Percentiles rank a stretch among this genome's conserved stretches.
Evolutionary conservation across 441 rosid genomes (phyloP).

Genomic region (Manihot esculenta): DNA sequence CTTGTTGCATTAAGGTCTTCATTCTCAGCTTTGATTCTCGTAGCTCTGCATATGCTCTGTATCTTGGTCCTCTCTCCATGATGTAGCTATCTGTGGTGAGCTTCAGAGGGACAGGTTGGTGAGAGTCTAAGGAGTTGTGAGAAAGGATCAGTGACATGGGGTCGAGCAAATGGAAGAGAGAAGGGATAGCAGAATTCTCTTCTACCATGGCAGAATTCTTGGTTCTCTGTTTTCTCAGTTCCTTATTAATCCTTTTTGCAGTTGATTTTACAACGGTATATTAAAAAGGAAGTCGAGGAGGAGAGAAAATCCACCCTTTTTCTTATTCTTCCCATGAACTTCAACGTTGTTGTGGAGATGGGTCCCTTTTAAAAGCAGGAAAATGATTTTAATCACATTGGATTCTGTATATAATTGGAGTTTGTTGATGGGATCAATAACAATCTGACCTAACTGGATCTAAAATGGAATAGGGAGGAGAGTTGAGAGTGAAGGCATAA

Average conservation of each 20-base stretch:
- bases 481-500: too few species aligned
- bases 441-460: too few species aligned
- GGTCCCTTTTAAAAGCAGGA: constrained; percentile 3
- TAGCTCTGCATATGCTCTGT: constrained; percentile 59
- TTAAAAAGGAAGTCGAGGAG: too few species aligned
- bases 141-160: constrained; percentile 63
- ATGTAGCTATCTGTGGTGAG: constrained; percentile 41
- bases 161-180: constrained; percentile 40
- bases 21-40: constrained; percentile 60
- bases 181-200: constrained; percentile 32
- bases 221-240: background rate
- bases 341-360: constrained; percentile 29
- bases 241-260: background rate
- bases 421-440: background rate
- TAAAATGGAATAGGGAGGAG: too few species aligned
- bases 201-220: constrained; percentile 48
- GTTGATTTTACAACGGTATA: constrained; percentile 47
- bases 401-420: constrained; percentile 12
- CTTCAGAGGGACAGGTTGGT: constrained; percentile 40
- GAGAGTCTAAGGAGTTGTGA: constrained; percentile 39
- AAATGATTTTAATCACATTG: constrained; percentile 16
- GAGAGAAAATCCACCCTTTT: background rate
- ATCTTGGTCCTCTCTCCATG: constrained; percentile 79
- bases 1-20: constrained; percentile 31
- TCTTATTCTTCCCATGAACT: background rate